Conservation (phyloP, 768 basidiomycete species). For the Phlebiopsis flavidoalba region DNA sequence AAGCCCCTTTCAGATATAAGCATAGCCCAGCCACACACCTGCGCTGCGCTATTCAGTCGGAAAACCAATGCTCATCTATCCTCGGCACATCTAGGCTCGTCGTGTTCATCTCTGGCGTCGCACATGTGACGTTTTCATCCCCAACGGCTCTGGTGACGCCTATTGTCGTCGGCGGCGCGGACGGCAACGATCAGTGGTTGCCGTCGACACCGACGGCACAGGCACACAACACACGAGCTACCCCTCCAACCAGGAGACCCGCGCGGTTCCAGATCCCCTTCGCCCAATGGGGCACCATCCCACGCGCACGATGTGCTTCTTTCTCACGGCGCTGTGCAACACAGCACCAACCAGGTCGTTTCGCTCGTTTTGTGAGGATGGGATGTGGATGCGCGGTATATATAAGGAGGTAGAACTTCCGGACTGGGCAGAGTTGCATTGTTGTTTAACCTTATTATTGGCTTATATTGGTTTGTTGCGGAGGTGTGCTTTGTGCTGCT, state of each 20-base stretch:
- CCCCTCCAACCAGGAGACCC: constrained; percentile 16
- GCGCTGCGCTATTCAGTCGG: background rate
- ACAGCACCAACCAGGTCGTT: constrained; percentile 3
- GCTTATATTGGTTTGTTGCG: no score
- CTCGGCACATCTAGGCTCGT: constrained; percentile 14
- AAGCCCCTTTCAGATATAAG: background rate
- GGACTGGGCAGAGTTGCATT: no score
- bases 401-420: no score
- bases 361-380: background rate
- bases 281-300: constrained; percentile 14
- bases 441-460: no score
- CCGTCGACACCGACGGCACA: constrained; percentile 14
- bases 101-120: constrained; percentile 20
- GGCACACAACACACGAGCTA: constrained; percentile 21
- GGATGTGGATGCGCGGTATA: no score
- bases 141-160: constrained; percentile 8
- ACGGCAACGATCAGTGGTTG: constrained; percentile 21
- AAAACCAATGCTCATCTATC: background rate
- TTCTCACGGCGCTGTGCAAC: constrained; percentile 16
- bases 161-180: constrained; percentile 14
- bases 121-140: constrained; percentile 20
- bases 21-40: background rate
- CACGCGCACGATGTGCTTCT: constrained; percentile 18
- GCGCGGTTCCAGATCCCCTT: constrained; percentile 22
- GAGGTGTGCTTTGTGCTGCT: no score